These are phyloP conservation scores for Verticillium tricorpus DNA, from an alignment of 2,329 filamentous ascomycete genomes.

Conservation along the genomic window DNA sequence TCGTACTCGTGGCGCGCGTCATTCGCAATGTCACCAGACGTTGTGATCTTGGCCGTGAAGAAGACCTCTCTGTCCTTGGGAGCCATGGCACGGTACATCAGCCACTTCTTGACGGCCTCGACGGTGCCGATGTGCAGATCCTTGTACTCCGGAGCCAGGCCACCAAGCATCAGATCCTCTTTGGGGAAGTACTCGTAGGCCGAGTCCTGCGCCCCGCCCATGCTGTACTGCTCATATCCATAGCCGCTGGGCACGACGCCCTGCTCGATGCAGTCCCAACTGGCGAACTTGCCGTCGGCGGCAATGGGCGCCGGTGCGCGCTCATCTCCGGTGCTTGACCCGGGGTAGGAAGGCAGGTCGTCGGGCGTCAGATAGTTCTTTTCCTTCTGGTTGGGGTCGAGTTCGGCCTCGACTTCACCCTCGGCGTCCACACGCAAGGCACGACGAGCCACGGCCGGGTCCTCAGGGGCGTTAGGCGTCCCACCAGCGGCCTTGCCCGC, in stretches of 20 bases:
- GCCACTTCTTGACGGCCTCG: constrained; percentile 63
- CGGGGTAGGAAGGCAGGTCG: constrained; percentile 2
- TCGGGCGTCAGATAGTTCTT: not conserved
- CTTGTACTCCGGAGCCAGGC: constrained; percentile 66
- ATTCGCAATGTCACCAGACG: constrained; percentile 34
- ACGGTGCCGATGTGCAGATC: constrained; percentile 67
- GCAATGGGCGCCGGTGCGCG: constrained; percentile 6
- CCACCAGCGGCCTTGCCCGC: not conserved
- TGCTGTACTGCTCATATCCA: constrained; percentile 45
- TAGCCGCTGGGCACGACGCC: constrained; percentile 47
- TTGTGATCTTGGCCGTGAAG: constrained; percentile 61
- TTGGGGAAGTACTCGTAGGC: constrained; percentile 69
- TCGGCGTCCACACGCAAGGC: not conserved
- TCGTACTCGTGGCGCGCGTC: constrained; percentile 51
- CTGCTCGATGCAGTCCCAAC: constrained; percentile 53
- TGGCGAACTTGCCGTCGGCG: constrained; percentile 26
- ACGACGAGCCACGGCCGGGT: not conserved
- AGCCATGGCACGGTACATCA: constrained; percentile 76
- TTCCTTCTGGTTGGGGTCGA: constrained; percentile 5
- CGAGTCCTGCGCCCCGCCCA: constrained; percentile 66
- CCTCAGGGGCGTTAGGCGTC: not conserved
- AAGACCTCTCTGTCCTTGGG: constrained; percentile 64
- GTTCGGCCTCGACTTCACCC: not conserved
- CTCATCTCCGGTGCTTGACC: not conserved
- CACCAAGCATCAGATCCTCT: constrained; percentile 69